phyloP scores from a whole-genome alignment of 495 filamentous ascomycete species.

The Xylaria castorea region DNA sequence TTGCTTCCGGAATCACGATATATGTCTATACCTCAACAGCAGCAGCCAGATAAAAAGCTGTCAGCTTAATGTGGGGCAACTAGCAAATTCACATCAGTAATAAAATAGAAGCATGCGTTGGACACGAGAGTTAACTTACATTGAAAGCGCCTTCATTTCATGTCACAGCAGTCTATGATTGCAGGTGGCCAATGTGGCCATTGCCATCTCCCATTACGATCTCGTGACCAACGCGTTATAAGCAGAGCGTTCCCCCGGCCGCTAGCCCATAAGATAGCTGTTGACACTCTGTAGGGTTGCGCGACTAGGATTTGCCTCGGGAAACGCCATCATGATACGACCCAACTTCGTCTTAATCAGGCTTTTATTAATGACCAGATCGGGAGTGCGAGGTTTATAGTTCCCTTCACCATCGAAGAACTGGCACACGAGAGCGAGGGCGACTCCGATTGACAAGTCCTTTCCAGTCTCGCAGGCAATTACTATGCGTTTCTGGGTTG shows the following conservation, averaged over 20 bases:
- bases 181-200: not conserved
- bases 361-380: constrained; percentile 67
- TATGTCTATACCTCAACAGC: too few species aligned
- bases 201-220: not conserved
- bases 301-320: constrained; percentile 79
- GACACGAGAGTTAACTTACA: not conserved
- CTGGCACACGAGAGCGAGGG: constrained; percentile 54
- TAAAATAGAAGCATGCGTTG: not conserved
- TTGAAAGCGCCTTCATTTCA: not conserved
- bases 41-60: not conserved
- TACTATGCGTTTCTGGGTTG: constrained; percentile 33
- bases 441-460: constrained; percentile 56
- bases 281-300: constrained; percentile 87
- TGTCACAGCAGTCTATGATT: not conserved
- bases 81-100: not conserved
- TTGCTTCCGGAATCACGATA: too few species aligned
- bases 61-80: not conserved
- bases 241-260: not conserved
- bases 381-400: constrained; percentile 30
- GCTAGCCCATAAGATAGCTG: constrained; percentile 76
- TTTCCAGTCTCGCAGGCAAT: constrained; percentile 51
- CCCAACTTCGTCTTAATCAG: constrained; percentile 77
- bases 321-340: constrained; percentile 75
- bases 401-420: constrained; percentile 47
- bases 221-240: not conserved